These are phyloP conservation scores for Blepharisma japonicum DNA, from an alignment of 73 alveolate genomes.

Conservation along the genomic window DNA sequence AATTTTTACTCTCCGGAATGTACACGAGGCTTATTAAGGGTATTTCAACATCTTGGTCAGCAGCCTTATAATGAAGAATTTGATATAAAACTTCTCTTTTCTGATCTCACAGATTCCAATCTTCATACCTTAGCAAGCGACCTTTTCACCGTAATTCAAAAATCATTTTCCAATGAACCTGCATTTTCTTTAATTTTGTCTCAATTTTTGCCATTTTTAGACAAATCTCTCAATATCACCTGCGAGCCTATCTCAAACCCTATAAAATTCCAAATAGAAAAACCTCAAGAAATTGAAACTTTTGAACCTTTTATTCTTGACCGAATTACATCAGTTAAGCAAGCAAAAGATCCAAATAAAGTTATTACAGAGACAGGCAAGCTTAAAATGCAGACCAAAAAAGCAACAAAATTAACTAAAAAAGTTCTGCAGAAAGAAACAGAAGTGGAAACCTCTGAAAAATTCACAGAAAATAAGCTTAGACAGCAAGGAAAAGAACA, in stretches of 20 bases:
- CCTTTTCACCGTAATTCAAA: not conserved
- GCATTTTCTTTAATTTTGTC: too few species aligned
- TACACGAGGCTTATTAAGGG: not conserved
- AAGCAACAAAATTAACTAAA: slow-evolving; percentile 3
- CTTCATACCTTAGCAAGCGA: not conserved
- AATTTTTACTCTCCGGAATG: not conserved
- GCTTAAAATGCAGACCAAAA: not conserved
- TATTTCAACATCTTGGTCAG: not conserved
- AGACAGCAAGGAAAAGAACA: not conserved
- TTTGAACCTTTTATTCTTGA: slow-evolving; percentile 7
- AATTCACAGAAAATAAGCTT: not conserved
- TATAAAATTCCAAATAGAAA: not conserved
- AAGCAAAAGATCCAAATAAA: not conserved
- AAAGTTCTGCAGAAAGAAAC: slow-evolving; percentile 4
- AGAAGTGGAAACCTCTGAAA: not conserved
- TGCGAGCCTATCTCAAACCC: not conserved
- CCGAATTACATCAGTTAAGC: not conserved
- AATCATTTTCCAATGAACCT: too few species aligned
- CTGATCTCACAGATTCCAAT: not conserved
- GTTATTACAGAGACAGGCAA: not conserved
- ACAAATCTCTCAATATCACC: too few species aligned
- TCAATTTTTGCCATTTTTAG: too few species aligned
- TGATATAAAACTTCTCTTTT: not conserved
- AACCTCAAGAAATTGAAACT: slow-evolving; percentile 24
- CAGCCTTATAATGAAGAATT: not conserved